A percentile compares a stretch with the other conserved stretches of the same genome.
Evolutionary conservation across 257 asterid genomes (phyloP).

Genomic region (Coffea canephora): DNA sequence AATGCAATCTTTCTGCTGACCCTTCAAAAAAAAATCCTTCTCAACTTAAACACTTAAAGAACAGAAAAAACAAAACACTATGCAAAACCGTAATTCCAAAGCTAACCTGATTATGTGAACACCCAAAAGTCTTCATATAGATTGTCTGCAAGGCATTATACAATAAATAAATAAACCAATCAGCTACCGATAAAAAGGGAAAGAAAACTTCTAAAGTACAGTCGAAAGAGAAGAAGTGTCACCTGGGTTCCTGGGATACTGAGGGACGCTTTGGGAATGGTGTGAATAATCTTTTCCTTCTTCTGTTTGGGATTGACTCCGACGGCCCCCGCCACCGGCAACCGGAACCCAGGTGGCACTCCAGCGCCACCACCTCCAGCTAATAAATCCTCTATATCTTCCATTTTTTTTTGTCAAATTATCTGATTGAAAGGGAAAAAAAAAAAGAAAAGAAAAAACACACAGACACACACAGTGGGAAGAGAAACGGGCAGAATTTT

Average conservation of each 20-base stretch:
- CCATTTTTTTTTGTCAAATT: slow-evolving; percentile 27
- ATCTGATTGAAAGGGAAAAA: background rate
- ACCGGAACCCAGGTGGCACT: slow-evolving; percentile 69
- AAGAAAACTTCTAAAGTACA: background rate
- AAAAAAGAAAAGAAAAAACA: background rate
- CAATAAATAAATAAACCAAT: background rate
- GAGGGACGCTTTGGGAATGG: slow-evolving; percentile 16
- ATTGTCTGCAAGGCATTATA: slow-evolving; percentile 59
- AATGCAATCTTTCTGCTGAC: background rate
- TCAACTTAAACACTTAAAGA: background rate
- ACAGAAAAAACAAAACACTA: background rate
- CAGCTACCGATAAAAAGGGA: background rate
- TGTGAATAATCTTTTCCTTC: slow-evolving; percentile 29
- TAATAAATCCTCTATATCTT: slow-evolving; percentile 87
- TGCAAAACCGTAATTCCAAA: background rate
- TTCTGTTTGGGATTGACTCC: slow-evolving; percentile 54
- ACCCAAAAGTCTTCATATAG: slow-evolving; percentile 88
- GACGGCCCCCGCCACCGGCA: slow-evolving; percentile 55
- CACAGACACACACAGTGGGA: background rate
- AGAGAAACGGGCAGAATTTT: background rate
- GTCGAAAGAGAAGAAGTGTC: background rate
- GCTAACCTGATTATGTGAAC: slow-evolving; percentile 88
- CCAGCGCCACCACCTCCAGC: slow-evolving; percentile 52
- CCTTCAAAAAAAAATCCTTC: background rate
- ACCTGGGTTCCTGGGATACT: slow-evolving; percentile 96